Base-by-base conservation (phyloP, 805 yeast species). In the Teunomyces cretensis region DNA sequence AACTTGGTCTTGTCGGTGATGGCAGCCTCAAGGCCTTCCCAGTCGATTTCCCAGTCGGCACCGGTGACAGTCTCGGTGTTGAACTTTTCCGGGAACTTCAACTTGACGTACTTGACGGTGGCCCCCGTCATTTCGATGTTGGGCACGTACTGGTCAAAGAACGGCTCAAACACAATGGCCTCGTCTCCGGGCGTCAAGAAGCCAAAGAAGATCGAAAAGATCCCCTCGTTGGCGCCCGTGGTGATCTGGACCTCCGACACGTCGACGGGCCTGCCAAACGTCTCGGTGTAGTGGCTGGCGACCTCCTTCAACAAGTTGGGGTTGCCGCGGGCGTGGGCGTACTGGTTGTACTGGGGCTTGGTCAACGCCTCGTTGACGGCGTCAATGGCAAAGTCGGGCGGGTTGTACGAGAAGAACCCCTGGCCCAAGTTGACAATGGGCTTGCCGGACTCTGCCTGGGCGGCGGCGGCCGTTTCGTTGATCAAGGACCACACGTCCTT, bases 151-250 rank as follows among this genome's bases (percentile, higher is more conserved):
- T 94, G 99, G 60, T 94, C 99, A 61, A 94, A 94, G 62, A 90
- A 94, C 2, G 99, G 99, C 66, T 92, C 96, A 61, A 94, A 87
- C 11, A 94, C 97, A 63, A 94, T 87, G 19, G 85, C 99, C 65
- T 94, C 99, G 58, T 94, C 99, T 16, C 95, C 97, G 1, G 82
- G 79, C 37, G 87, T 78, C 51, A 94, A 67, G 54, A 90, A 85
- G 0, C 95, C 99, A 47, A 89, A 84, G 61, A 91, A 83, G 3
- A 86, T 81, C 1, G 96, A 69, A 43, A 88, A 75, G 75, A 94
- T 87, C 30, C 97, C 98, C 68, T 94, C 98, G 59, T 94, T 94
- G 37, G 99, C 99, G 45, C 99, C 99, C 1, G 98, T 90, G 37
- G 97, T 88, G 32, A 92, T 84, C 45, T 84, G 80, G 33, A 94